A percentile compares a stretch with the other conserved stretches of the same genome.
Conservation (phyloP, 352 stramenopile genomes). For the Globisporangium echinulatum region DNA sequence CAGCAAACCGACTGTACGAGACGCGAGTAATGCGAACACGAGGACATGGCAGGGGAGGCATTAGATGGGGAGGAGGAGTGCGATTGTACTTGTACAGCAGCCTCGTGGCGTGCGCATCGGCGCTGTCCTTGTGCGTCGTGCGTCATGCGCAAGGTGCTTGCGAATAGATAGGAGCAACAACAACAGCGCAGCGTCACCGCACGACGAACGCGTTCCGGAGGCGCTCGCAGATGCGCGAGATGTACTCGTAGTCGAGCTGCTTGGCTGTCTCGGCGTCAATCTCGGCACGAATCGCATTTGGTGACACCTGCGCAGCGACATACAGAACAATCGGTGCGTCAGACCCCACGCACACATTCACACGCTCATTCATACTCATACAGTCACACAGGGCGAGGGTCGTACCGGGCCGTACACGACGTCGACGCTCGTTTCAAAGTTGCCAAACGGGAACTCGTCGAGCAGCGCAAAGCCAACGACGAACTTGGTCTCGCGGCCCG, state of each 20-base stretch:
- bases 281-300: conserved; percentile 34
- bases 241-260: conserved; percentile 35
- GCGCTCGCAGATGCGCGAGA: conserved; percentile 43
- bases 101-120: no score
- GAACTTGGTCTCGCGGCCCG: conserved; percentile 28
- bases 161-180: not conserved
- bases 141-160: no score
- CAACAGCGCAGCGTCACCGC: conserved; percentile 14
- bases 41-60: no score
- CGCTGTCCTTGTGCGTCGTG: no score
- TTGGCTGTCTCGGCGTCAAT: conserved; percentile 34
- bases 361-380: not conserved
- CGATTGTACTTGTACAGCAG: no score
- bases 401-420: conserved; percentile 49
- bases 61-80: no score
- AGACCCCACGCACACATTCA: not conserved
- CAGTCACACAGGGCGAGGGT: no score
- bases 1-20: no score
- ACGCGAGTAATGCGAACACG: no score
- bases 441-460: conserved; percentile 43
- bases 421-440: conserved; percentile 33
- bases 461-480: conserved; percentile 47
- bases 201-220: conserved; percentile 37
- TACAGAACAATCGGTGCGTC: conserved; percentile 1
- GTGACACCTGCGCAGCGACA: conserved; percentile 37